Percentiles rank a stretch among this genome's conserved stretches.
Evolutionary conservation across 116 monocot genomes (phyloP).

Genomic region (Thalassia testudinum): DNA sequence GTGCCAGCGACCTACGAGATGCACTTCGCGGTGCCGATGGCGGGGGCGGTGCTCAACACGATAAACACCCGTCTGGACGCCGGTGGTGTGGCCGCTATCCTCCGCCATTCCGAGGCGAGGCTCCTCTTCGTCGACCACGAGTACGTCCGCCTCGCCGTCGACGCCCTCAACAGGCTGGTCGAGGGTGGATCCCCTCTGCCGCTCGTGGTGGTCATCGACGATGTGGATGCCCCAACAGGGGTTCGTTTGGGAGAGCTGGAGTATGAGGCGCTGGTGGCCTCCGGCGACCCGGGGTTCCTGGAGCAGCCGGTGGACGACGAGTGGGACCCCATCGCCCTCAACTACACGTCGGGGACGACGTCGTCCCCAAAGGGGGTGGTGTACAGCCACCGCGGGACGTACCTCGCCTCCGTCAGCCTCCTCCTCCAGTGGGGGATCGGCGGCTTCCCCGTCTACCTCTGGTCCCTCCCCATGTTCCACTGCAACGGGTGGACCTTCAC

Average conservation of each 20-base stretch:
- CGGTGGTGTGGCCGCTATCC: conserved; percentile 9
- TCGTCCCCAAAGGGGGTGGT: conserved; percentile 65
- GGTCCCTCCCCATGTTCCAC: conserved; percentile 88
- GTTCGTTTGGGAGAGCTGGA: conserved; percentile 26
- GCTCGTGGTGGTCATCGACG: conserved; percentile 29
- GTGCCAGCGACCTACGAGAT: conserved; percentile 24
- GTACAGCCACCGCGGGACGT: conserved; percentile 75
- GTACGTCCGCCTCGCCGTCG: conserved; percentile 6
- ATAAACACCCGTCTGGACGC: conserved; percentile 19
- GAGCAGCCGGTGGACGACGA: conserved; percentile 19
- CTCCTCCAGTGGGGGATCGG: conserved; percentile 66
- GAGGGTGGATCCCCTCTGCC: conserved; percentile 4
- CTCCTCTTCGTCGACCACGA: conserved; percentile 17
- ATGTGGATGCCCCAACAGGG: conserved; percentile 21
- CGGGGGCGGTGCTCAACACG: conserved; percentile 19
- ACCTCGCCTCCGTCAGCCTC: conserved; percentile 48
- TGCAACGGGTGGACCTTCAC: conserved; percentile 90
- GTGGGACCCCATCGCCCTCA: conserved; percentile 54
- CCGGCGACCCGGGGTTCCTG: conserved; percentile 8
- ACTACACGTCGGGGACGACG: conserved; percentile 74
- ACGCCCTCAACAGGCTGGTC: neutral
- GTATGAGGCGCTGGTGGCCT: conserved; percentile 32
- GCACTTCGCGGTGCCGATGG: conserved; percentile 28
- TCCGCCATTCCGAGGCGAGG: conserved; percentile 12
- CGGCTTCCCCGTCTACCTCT: conserved; percentile 47